Base-by-base conservation (phyloP, 441 rosid genomes). In the Jatropha podagrica region DNA sequence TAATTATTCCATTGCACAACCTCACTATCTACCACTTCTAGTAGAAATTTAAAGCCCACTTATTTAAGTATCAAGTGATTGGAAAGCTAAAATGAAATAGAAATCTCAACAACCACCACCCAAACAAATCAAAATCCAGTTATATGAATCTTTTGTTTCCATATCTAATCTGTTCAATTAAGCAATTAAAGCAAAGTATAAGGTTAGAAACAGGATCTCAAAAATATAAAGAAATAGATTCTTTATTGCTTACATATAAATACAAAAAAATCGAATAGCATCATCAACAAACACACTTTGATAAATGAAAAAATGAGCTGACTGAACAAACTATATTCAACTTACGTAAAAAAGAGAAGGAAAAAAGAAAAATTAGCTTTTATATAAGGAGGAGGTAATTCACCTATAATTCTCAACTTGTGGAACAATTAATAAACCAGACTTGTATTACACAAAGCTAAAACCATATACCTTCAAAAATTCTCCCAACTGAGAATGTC, bases 391-490 rank as follows among this genome's bases (percentile, higher is more conserved):
- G 40, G 62, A 5, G 40, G 59, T 3, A 65, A 51, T 64, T 9
- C n/a, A 61, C 27, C 49, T 26, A 51, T 60, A 46, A 6, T 61
- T 41, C n/a, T 14, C 64, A 51, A 61, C 65, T 51, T 54, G 27
- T 3, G n/a, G 8, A 46, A 58, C n/a, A 48, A 27, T 18, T 59
- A 2, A 65, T 38, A 41, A 54, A 49, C 61, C 65, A 67, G 49
- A 69, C 20, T 56, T n/a, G 17, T 4, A 46, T n/a, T 51, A 65
- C 56, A 62, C 65, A 71, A 73, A 69, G 62, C 63, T 20, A 9
- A 17, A 74, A 49, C 55, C 72, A 56, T 62, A 67, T 77, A 75
- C 75, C 72, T 79, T 74, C 54, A 61, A 65, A 9, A 54, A 49
- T 51, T 73, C 72, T 75, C 46, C 78, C 74, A 37, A 70, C 37